These are phyloP conservation scores for Wickerhamomyces queroliae DNA, from an alignment of 805 yeast species.

Conservation along the genomic window DNA sequence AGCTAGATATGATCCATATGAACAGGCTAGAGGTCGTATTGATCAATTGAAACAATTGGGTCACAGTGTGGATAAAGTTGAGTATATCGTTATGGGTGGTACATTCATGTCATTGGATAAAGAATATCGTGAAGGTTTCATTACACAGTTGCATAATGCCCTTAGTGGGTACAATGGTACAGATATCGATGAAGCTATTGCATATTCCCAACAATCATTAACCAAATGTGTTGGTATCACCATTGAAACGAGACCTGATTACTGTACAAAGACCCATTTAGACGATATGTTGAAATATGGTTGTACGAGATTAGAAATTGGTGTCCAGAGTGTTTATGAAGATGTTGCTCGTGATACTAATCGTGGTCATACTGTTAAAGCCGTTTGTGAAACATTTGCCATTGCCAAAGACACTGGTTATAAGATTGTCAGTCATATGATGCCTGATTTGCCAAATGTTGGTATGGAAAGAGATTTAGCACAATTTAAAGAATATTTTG, in stretches of 20 bases:
- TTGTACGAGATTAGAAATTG: slow-evolving; percentile 93
- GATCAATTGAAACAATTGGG: slow-evolving; percentile 95
- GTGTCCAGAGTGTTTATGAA: slow-evolving; percentile 95
- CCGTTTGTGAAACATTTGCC: slow-evolving; percentile 94
- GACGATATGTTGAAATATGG: slow-evolving; percentile 96
- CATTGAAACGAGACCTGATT: slow-evolving; percentile 97
- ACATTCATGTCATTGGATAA: slow-evolving; percentile 94
- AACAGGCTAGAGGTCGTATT: slow-evolving; percentile 95
- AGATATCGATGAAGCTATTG: slow-evolving; percentile 85
- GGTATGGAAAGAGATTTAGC: slow-evolving; percentile 98
- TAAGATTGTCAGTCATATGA: slow-evolving; percentile 97
- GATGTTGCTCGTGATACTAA: slow-evolving; percentile 98
- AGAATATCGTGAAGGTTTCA: slow-evolving; percentile 85
- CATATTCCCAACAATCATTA: slow-evolving; percentile 85
- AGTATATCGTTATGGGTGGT: slow-evolving; percentile 98
- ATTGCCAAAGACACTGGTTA: slow-evolving; percentile 98
- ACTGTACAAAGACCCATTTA: slow-evolving; percentile 92
- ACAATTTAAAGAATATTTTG: slow-evolving; percentile 94
- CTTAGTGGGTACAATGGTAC: slow-evolving; percentile 86
- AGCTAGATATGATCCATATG: slow-evolving; percentile 97
- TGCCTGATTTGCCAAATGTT: slow-evolving; percentile 98
- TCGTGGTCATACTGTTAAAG: slow-evolving; percentile 94
- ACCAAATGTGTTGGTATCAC: slow-evolving; percentile 99
- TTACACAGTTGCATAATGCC: slow-evolving; percentile 89
- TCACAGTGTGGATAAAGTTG: slow-evolving; percentile 95